Evolutionary conservation across 1,139 yeast species (phyloP), one percentile per base, ranked within the genome.

Genomic region (Protomyces inouyei): DNA sequence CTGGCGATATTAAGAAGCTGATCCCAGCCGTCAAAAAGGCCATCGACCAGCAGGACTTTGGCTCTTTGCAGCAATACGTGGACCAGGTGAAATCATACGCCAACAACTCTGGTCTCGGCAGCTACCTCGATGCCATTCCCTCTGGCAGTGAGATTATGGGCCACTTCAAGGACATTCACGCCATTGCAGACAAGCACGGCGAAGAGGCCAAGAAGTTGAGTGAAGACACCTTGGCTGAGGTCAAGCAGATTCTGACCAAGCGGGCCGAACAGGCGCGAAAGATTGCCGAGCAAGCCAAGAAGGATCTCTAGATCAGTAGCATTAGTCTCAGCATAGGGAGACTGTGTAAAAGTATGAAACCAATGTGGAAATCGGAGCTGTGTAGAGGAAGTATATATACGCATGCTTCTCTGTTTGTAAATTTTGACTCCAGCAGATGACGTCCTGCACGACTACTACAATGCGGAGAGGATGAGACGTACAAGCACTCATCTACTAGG

Each of bases 251-350:
- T 21, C 21, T 60, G 51, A 45, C 21, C 40, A 53, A 60, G 43
- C 57, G 59, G 9, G 64, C 59, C 8, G 64, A 45, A 3, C 57
- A 60, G 16, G 64, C 64, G 25, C 28, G 35, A 12, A 54, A 54
- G 59, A 55, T 60, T 60, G 64, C 64, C n/a, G 64, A 60, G 48
- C 54, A 60, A 48, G 64, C 64, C 2, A 46, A 53, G 55, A 60
- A 60, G 64, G 64, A 60, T 45, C 59, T 51, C 6, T 28, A 28
- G 32, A 28, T 28, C 8, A 3, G 2, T 5, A 28, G 32, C 32
- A 28, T 28, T 3, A 28, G 32, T 4, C 32, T 28, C 8, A 28
- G 32, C 32, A 28, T 28, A 28, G 32, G 32, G n/a, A 46, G 52
- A 8, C 10, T n/a, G 9, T n/a, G 52, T 21, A 46, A 10, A 14